Evolutionary conservation across 1,284 basidiomycete genomes (phyloP).

Genomic region (Fistulina hepatica): DNA sequence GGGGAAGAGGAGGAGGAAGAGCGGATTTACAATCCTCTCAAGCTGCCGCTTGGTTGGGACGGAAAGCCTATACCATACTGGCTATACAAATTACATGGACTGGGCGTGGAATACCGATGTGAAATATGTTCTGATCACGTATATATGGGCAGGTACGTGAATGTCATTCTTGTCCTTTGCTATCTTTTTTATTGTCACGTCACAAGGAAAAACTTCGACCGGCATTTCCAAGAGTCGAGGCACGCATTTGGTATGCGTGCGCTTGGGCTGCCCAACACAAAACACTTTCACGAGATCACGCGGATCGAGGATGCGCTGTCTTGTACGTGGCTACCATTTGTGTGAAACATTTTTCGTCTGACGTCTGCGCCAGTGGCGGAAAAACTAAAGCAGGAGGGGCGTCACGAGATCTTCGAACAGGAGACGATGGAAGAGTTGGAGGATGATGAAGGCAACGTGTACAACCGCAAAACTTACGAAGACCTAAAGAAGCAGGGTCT

Average conservation of each 20-base stretch:
- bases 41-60: constrained; percentile 96
- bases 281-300: constrained; percentile 98
- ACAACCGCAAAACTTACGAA: constrained; percentile 84
- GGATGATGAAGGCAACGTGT: constrained; percentile 94
- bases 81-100: constrained; percentile 96
- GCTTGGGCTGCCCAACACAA: constrained; percentile 93
- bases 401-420: constrained; percentile 81
- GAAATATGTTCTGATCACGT: constrained; percentile 96
- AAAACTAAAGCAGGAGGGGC: constrained; percentile 88
- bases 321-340: constrained; percentile 39
- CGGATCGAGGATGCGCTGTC: constrained; percentile 93
- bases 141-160: constrained; percentile 87
- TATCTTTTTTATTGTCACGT: constrained; percentile 9
- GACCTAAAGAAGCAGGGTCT: constrained; percentile 88
- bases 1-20: constrained; percentile 86
- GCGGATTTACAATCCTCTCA: constrained; percentile 95
- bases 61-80: constrained; percentile 98
- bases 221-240: constrained; percentile 63
- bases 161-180: not conserved
- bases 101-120: constrained; percentile 95
- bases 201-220: constrained; percentile 8
- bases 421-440: constrained; percentile 96
- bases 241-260: constrained; percentile 99
- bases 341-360: not conserved
- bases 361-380: constrained; percentile 63